Evolutionary conservation across 163 green algal species (phyloP).

Genomic region (Chlorella variabilis): DNA sequence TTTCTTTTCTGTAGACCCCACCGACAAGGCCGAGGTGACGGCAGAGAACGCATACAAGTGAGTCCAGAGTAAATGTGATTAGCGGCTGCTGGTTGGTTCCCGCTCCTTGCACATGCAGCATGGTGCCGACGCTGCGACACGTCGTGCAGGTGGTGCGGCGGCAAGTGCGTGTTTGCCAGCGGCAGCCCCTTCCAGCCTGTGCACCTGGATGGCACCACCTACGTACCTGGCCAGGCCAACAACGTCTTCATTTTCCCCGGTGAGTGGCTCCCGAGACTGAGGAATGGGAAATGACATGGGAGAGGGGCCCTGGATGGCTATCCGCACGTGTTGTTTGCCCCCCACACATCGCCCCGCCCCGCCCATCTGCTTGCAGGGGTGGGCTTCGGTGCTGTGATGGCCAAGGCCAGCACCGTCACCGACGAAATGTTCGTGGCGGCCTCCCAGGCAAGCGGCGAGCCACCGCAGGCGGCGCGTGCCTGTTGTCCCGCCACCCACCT

Average conservation of each 20-base stretch:
- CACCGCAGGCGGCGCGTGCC: neutral
- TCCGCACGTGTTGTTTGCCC: neutral
- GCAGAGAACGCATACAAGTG: conserved; percentile 69
- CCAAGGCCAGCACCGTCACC: conserved; percentile 61
- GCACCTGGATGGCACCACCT: conserved; percentile 55
- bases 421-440: conserved; percentile 82
- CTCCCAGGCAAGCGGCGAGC: conserved; percentile 40
- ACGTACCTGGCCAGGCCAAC: conserved; percentile 73
- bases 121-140: neutral
- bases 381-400: conserved; percentile 77
- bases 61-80: no score
- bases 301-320: no score
- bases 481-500: no score
- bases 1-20: no score
- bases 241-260: conserved; percentile 73
- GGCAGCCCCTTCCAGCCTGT: conserved; percentile 66
- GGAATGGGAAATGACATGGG: no score
- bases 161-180: conserved; percentile 52
- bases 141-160: conserved; percentile 45
- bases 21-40: conserved; percentile 89
- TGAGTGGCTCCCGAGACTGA: no score
- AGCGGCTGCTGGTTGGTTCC: no score
- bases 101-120: no score
- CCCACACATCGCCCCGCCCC: neutral
- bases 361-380: conserved; percentile 60